Evolutionary conservation across 441 rosid genomes (phyloP), one percentile per base, ranked within the genome.

Genomic region (Melianthus villosus): DNA sequence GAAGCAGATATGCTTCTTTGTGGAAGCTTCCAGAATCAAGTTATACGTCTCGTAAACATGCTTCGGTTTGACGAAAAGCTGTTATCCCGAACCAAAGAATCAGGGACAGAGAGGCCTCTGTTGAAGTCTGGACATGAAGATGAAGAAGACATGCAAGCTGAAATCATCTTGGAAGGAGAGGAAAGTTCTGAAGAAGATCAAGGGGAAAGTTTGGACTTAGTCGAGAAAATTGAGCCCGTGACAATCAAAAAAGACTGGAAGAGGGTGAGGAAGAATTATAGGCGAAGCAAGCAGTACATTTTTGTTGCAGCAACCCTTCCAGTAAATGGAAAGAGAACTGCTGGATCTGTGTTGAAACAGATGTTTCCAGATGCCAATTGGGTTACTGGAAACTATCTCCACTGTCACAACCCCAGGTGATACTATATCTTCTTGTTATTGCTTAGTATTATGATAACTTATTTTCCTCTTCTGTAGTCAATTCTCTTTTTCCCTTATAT

Each of bases 1-100:
- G 97, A 87, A 66, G 97, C 95, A 22, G 97, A 83, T 59, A 76
- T 87, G 97, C 95, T 87, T 59, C 77, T 87, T 13, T 66, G 81
- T 9, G 93, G 93, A 46, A 57, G 93, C 62, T 83, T 87, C 56
- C 81, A 78, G 64, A 78, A 83, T 63, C 91, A 83, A 53, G 73
- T 83, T 44, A 57, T 78, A 25, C 82, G 92, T 53, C 72, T 87
- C 25, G 61, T 78, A 35, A 62, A 78, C 59, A 71, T 83, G 85
- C 41, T 83, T n/a, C 77, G 85, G 12, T 76, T 65, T 29, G 87
- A 78, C 54, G 93, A 78, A 65, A 83, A 81, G 41, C 62, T 63
- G 34, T 63, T 69, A 36, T 76, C 85, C 58, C 77, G 41, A 39
- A 39, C 56, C 38, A 54, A 60, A 47, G 51, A 36, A 30, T 56